Evolutionary conservation across 2,329 filamentous ascomycete genomes (phyloP).

Genomic region (Scedosporium minutisporum): DNA sequence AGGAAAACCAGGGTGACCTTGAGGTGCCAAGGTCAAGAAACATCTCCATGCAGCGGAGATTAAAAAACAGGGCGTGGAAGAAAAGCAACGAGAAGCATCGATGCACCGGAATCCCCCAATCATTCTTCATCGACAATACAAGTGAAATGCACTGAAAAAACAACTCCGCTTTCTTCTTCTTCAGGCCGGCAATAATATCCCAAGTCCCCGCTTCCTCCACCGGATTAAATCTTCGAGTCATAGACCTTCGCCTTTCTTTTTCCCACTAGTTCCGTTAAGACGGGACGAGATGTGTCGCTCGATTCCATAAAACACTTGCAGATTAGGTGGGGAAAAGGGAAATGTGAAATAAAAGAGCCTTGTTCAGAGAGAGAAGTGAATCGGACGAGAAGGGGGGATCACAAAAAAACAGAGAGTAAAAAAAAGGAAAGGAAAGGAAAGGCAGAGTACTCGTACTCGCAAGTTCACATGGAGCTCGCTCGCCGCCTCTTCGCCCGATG

Average conservation of each 20-base stretch:
- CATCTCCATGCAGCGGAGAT: neutral
- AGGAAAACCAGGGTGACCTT: neutral
- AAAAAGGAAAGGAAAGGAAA: neutral
- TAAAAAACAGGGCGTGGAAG: neutral
- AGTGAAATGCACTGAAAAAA: no score
- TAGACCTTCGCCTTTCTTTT: neutral
- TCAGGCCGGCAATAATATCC: no score
- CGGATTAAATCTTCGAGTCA: neutral
- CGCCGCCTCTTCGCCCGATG: slow-evolving; percentile 29
- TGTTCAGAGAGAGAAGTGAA: neutral
- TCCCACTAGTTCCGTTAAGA: neutral
- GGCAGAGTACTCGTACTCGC: neutral
- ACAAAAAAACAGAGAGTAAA: neutral
- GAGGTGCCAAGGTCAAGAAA: slow-evolving; percentile 1
- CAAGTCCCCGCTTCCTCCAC: neutral
- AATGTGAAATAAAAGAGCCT: neutral
- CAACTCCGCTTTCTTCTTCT: no score
- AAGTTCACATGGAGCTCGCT: slow-evolving; percentile 26
- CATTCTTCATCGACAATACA: slow-evolving; percentile 1
- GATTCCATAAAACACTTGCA: neutral
- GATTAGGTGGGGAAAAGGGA: neutral
- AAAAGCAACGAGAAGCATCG: neutral
- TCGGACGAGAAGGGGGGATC: neutral
- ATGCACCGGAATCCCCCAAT: neutral
- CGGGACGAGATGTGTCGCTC: neutral